A percentile compares a stretch with the other conserved stretches of the same genome.
These are phyloP conservation scores for Xenoacremonium recifei DNA, from an alignment of 2,329 filamentous ascomycete species.

Conservation along the genomic window DNA sequence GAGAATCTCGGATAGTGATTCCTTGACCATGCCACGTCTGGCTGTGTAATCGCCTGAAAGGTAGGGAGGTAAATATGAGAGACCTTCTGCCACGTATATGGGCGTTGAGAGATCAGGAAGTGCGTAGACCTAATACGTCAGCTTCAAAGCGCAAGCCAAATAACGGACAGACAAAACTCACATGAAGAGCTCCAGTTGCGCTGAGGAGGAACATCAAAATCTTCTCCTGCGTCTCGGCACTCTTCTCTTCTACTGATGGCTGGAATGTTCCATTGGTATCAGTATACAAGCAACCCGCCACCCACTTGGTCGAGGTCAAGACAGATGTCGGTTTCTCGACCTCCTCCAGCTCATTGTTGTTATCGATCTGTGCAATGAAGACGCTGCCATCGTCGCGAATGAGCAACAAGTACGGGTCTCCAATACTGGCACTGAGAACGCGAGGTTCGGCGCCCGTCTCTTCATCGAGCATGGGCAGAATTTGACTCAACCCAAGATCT, in stretches of 20 bases:
- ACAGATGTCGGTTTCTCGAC: slow-evolving; percentile 62
- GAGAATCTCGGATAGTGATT: slow-evolving; percentile 74
- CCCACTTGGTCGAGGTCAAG: slow-evolving; percentile 67
- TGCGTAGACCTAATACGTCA: slow-evolving; percentile 63
- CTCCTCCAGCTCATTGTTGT: slow-evolving; percentile 80
- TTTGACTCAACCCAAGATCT: slow-evolving; percentile 87
- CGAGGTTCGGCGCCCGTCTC: slow-evolving; percentile 79
- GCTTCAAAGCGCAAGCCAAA: not conserved
- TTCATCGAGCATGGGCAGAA: slow-evolving; percentile 89
- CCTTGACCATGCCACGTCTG: slow-evolving; percentile 69
- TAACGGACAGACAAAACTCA: slow-evolving; percentile 40
- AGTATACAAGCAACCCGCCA: slow-evolving; percentile 80
- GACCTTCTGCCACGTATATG: slow-evolving; percentile 71
- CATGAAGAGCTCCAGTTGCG: slow-evolving; percentile 69
- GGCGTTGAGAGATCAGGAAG: slow-evolving; percentile 71
- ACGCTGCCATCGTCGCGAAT: slow-evolving; percentile 81
- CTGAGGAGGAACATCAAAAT: slow-evolving; percentile 77
- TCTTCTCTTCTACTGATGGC: slow-evolving; percentile 37
- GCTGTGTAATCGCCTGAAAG: slow-evolving; percentile 69
- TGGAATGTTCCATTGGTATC: slow-evolving; percentile 60
- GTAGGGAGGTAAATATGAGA: slow-evolving; percentile 75
- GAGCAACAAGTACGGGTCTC: slow-evolving; percentile 81
- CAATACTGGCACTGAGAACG: slow-evolving; percentile 78
- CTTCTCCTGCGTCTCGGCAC: slow-evolving; percentile 41
- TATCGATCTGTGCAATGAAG: slow-evolving; percentile 74